Conservation (phyloP, 163 green algal species). For the Coccomyxa subellipsoidea region DNA sequence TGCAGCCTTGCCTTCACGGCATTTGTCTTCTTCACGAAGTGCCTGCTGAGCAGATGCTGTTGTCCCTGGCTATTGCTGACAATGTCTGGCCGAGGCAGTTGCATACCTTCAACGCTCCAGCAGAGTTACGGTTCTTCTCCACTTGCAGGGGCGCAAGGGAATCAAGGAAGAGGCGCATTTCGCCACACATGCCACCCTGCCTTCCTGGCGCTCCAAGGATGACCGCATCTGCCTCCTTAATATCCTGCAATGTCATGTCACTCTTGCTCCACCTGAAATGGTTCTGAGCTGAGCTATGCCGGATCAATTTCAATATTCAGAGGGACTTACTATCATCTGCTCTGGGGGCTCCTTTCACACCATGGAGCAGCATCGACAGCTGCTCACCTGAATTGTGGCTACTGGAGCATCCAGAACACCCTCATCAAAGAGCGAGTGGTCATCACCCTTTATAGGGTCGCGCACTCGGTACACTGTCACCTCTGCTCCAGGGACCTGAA, state of each 20-base stretch:
- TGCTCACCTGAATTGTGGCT: constrained; percentile 10
- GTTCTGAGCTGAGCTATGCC: background rate
- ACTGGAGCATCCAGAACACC: constrained; percentile 41
- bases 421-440: constrained; percentile 34
- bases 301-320: background rate
- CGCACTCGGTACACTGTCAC: constrained; percentile 34
- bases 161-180: constrained; percentile 43
- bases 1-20: background rate
- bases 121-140: background rate
- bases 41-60: background rate
- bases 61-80: background rate
- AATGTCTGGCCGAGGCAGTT: background rate
- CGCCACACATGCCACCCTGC: constrained; percentile 39
- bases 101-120: constrained; percentile 18
- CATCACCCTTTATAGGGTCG: constrained; percentile 31
- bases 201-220: constrained; percentile 37
- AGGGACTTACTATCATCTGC: background rate
- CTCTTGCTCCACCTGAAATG: too few relatives aligned
- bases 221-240: constrained; percentile 33
- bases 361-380: background rate
- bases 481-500: constrained; percentile 34
- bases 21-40: background rate
- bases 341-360: background rate
- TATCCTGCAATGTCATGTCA: too few relatives aligned
- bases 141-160: constrained; percentile 27